phyloP scores from a whole-genome alignment of 768 basidiomycete species.

The Boletales sp. region DNA sequence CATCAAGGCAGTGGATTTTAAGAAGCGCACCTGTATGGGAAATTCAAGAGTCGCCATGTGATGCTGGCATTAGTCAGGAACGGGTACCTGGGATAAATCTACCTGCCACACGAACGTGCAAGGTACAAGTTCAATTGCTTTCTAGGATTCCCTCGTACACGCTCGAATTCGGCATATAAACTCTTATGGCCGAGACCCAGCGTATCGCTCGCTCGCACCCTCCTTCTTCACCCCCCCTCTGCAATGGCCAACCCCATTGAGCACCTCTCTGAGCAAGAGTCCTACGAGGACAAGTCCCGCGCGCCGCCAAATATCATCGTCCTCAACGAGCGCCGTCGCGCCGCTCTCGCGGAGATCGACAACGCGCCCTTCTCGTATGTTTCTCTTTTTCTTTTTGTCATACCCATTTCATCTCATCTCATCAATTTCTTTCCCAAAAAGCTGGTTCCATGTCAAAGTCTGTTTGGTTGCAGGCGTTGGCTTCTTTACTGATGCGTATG shows the following conservation, averaged over 20 bases:
- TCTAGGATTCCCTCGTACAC: not conserved
- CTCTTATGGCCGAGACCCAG: not conserved
- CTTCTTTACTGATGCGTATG: conserved; percentile 86
- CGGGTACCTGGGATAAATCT: conserved; percentile 8
- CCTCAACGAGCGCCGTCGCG: conserved; percentile 71
- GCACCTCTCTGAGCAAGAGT: conserved; percentile 27
- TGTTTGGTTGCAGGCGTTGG: conserved; percentile 72
- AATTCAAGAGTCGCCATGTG: not conserved
- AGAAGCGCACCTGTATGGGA: no score
- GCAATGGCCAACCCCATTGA: conserved; percentile 22
- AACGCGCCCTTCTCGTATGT: conserved; percentile 79
- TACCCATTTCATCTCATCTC: not conserved
- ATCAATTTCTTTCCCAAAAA: conserved; percentile 19
- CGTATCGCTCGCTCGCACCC: not conserved
- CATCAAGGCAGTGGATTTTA: no score
- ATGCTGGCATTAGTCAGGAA: not conserved
- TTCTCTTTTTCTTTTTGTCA: not conserved
- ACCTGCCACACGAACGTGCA: conserved; percentile 26
- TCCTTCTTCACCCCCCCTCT: not conserved
- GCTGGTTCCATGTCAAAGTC: conserved; percentile 84
- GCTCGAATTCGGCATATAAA: conserved; percentile 7
- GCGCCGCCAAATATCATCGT: conserved; percentile 27
- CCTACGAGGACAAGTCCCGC: conserved; percentile 25
- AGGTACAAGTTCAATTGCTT: conserved; percentile 18
- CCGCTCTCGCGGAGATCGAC: conserved; percentile 83